Evolutionary conservation across 106 monocot genomes (phyloP), one percentile per base, ranked within the genome.

Genomic region (Amphibolis antarctica): DNA sequence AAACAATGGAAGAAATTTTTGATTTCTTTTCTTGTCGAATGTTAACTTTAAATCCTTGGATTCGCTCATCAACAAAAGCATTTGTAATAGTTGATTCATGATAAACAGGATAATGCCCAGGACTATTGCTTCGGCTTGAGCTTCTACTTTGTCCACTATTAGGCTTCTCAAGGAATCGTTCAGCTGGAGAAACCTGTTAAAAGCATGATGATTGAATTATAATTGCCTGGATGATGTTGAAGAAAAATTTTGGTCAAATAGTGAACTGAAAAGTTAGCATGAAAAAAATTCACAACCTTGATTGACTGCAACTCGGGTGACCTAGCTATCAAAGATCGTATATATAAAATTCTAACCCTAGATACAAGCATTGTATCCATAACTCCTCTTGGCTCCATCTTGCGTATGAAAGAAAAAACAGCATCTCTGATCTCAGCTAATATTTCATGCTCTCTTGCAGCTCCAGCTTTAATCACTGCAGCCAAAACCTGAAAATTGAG

Each of bases 291-390:
- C 50, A 58, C 28, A 71, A 86, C 96, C 82, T 98, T 98, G 49
- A 98, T 82, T 3, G 96, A 91, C 64, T 91, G 96, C 72, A 98
- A 66, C 66, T 98, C 96, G 21, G 96, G 90, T 29, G 96, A 98
- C 44, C 85, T 80, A 60, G 90, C 78, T 74, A 98, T 79, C 63
- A 98, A 85, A 72, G 96, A 98, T 72, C 96, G 78, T 74, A 98
- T 86, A 77, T 98, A 98, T 68, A 98, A 74, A 74, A 98, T 98
- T 74, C 90, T 87, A 68, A 98, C 96, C 46, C 96, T 77, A 17
- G 96, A 98, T 78, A 98, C 90, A 70, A 98, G 80, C 90, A 98
- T 91, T 46, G 96, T 87, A 69, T 98, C 96, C 96, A 98, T 91
- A 26, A 98, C 96, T 55, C 69, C 87, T 65, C 74, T 77, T 62